Evolutionary conservation across 2,329 filamentous ascomycete genomes (phyloP).

Genomic region (Fusarium luffae): DNA sequence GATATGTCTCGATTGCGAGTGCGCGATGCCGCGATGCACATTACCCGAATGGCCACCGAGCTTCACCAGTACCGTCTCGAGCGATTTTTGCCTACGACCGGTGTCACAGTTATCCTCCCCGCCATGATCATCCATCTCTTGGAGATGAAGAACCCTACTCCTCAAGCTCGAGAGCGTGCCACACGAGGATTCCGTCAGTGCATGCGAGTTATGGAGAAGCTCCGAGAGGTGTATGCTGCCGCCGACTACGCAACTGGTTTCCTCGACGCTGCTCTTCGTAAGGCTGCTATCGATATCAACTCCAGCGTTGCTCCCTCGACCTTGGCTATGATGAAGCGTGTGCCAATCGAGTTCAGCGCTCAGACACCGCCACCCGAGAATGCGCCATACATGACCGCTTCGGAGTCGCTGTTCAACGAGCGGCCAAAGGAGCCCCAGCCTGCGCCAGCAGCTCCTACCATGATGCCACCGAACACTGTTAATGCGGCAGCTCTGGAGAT

Average conservation of each 20-base stretch:
- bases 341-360: conserved; percentile 53
- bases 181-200: conserved; percentile 88
- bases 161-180: conserved; percentile 76
- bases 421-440: conserved; percentile 42
- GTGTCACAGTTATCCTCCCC: conserved; percentile 89
- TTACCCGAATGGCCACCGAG: conserved; percentile 84
- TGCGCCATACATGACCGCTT: conserved; percentile 56
- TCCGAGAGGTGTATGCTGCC: conserved; percentile 89
- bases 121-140: conserved; percentile 94
- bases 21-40: conserved; percentile 83
- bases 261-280: conserved; percentile 89
- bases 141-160: conserved; percentile 86
- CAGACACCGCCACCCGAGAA: conserved; percentile 67
- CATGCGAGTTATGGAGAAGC: conserved; percentile 88
- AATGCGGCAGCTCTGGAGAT: conserved; percentile 52
- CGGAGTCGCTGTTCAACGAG: conserved; percentile 54
- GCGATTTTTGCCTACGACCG: conserved; percentile 84
- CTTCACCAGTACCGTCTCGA: conserved; percentile 79
- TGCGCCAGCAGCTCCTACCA: conserved; percentile 30
- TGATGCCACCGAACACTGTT: conserved; percentile 54
- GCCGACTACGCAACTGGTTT: conserved; percentile 98
- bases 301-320: conserved; percentile 50
- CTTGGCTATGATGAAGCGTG: conserved; percentile 52
- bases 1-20: conserved; percentile 86
- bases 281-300: conserved; percentile 80